phyloP scores from a whole-genome alignment of 164 flowering plant genomes.

The Macadamia tetraphylla region DNA sequence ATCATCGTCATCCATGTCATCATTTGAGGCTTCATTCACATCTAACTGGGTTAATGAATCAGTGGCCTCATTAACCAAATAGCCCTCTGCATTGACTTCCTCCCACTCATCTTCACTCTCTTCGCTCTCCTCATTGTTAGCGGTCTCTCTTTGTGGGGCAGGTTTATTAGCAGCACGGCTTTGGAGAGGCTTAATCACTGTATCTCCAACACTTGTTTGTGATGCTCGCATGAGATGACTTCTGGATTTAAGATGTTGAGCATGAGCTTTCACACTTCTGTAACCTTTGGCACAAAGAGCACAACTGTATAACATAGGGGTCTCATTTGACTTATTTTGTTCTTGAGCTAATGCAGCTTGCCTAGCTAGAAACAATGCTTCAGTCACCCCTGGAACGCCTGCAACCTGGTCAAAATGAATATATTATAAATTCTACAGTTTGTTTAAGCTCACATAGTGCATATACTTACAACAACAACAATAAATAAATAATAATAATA shows the following conservation, averaged over 20 bases:
- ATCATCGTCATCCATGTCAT: constrained; percentile 40
- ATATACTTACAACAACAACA: too few relatives aligned
- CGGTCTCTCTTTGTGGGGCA: constrained; percentile 18
- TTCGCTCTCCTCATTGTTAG: constrained; percentile 41
- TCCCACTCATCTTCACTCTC: constrained; percentile 85
- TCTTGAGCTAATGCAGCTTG: constrained; percentile 79
- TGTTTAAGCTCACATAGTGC: neutral
- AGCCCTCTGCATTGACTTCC: constrained; percentile 70
- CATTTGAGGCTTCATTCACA: constrained; percentile 33
- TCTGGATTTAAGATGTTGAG: constrained; percentile 80
- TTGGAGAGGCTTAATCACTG: constrained; percentile 64
- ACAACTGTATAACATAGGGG: constrained; percentile 83
- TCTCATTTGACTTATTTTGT: constrained; percentile 40
- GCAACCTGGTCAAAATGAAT: constrained; percentile 50
- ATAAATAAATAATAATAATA: too few relatives aligned
- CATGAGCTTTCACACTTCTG: constrained; percentile 85
- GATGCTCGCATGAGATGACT: constrained; percentile 57
- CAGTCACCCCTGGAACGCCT: constrained; percentile 96
- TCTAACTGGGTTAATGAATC: constrained; percentile 38
- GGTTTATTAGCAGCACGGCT: constrained; percentile 33
- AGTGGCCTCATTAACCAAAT: constrained; percentile 35
- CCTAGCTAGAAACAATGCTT: constrained; percentile 72
- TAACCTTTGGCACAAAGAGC: constrained; percentile 75
- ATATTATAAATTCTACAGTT: neutral
- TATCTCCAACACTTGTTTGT: constrained; percentile 38